phyloP scores from a whole-genome alignment of 768 basidiomycete species.

The Tricholomella constricta region DNA sequence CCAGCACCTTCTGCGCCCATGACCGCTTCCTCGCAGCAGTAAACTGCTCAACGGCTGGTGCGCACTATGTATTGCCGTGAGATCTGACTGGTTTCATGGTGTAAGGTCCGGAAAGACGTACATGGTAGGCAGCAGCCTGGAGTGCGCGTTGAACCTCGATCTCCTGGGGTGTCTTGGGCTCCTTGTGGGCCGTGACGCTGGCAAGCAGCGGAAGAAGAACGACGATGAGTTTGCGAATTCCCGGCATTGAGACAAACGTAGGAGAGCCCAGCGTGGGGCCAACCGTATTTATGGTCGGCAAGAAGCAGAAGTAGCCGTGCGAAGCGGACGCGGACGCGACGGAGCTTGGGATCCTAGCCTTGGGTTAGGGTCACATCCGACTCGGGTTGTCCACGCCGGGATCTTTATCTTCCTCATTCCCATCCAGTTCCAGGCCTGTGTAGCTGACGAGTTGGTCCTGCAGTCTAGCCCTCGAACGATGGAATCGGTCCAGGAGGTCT shows the following conservation, averaged over 20 bases:
- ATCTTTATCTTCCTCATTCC: not conserved
- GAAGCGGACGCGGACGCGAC: slow-evolving; percentile 18
- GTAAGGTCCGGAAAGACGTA: slow-evolving; percentile 24
- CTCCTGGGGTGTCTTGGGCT: slow-evolving; percentile 46
- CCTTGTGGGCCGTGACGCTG: slow-evolving; percentile 39
- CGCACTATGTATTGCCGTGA: slow-evolving; percentile 38
- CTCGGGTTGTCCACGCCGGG: not conserved
- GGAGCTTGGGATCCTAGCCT: slow-evolving; percentile 12
- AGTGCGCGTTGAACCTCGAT: slow-evolving; percentile 49
- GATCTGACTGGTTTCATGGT: not conserved
- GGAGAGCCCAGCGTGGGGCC: no score
- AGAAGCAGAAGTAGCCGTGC: slow-evolving; percentile 7
- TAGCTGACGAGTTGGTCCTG: not conserved
- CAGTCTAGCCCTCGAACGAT: slow-evolving; percentile 6
- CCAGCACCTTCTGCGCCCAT: slow-evolving; percentile 46
- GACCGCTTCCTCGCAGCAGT: slow-evolving; percentile 50
- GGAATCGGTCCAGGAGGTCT: slow-evolving; percentile 13
- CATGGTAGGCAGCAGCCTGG: slow-evolving; percentile 55
- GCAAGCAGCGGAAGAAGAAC: slow-evolving; percentile 23
- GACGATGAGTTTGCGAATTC: slow-evolving; percentile 10
- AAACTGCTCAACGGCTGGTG: slow-evolving; percentile 52
- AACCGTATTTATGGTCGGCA: no score
- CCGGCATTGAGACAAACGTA: slow-evolving; percentile 2
- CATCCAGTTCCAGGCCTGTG: not conserved
- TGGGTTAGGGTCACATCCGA: slow-evolving; percentile 17